phyloP scores from a whole-genome alignment of 805 yeast genomes.

The Ogataea pilisensis region DNA sequence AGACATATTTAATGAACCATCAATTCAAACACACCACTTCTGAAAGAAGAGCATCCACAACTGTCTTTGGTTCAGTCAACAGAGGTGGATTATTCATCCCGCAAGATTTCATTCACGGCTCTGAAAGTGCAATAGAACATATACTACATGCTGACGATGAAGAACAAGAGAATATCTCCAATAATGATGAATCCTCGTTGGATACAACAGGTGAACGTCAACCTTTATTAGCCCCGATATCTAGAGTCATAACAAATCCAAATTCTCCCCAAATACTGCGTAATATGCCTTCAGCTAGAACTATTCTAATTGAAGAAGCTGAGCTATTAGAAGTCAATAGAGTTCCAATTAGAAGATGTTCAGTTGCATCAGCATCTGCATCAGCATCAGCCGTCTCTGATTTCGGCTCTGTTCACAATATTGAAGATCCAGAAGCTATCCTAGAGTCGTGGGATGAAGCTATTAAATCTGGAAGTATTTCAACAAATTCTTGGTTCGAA shows the following conservation, averaged over 20 bases:
- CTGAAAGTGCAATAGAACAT: conserved; percentile 22
- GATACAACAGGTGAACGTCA: not conserved
- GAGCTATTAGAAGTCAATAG: conserved; percentile 25
- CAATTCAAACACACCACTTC: conserved; percentile 42
- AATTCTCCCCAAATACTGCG: not conserved
- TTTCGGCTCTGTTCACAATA: not conserved
- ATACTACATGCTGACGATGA: conserved; percentile 20
- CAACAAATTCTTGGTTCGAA: conserved; percentile 39
- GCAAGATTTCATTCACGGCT: conserved; percentile 37
- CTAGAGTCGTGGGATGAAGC: conserved; percentile 33
- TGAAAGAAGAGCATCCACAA: conserved; percentile 44
- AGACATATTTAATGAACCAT: conserved; percentile 24
- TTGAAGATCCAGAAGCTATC: conserved; percentile 22
- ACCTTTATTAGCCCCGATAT: not conserved
- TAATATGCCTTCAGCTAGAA: not conserved
- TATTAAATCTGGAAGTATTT: conserved; percentile 37
- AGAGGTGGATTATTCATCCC: conserved; percentile 50
- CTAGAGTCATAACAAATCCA: conserved; percentile 5
- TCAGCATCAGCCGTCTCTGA: not conserved
- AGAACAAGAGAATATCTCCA: conserved; percentile 5
- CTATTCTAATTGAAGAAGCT: conserved; percentile 25
- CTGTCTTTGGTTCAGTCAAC: conserved; percentile 48
- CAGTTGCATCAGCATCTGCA: conserved; percentile 3
- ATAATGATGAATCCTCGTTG: conserved; percentile 1
- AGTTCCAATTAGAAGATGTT: conserved; percentile 23